Evolutionary conservation across 139 green algal species (phyloP).

Genomic region (Chlorella sp.): DNA sequence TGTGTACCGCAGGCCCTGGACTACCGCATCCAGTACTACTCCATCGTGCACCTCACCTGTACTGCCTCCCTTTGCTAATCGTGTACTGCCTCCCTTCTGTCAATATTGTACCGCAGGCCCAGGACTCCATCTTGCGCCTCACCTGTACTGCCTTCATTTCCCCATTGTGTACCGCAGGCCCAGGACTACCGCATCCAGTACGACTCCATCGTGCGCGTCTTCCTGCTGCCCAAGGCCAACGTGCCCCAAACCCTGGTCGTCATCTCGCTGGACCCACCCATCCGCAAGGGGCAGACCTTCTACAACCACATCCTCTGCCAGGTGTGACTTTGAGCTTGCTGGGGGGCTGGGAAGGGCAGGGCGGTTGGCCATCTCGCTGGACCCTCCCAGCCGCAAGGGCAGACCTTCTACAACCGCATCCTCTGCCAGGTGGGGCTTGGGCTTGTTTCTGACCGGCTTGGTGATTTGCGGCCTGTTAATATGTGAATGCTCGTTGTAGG

Average conservation of each 20-base stretch:
- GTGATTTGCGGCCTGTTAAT: too few relatives aligned
- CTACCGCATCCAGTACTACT: conserved; percentile 94
- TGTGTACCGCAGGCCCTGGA: conserved; percentile 79
- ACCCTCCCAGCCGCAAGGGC: conserved; percentile 94
- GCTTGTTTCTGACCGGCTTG: too few relatives aligned
- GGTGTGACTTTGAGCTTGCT: conserved; percentile 60
- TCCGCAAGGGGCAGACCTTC: conserved; percentile 96
- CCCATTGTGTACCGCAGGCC: conserved; percentile 54
- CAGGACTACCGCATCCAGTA: conserved; percentile 97
- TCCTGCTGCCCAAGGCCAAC: conserved; percentile 91
- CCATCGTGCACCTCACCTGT: conserved; percentile 74
- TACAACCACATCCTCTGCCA: conserved; percentile 94
- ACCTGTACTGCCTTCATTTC: too few relatives aligned
- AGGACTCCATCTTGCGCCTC: conserved; percentile 85
- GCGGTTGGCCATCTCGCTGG: conserved; percentile 80
- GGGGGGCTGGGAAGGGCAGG: not conserved
- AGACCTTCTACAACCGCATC: conserved; percentile 96
- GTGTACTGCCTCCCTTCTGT: too few relatives aligned
- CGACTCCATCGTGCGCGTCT: conserved; percentile 86
- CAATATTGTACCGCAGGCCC: conserved; percentile 73
- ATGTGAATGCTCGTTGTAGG: too few relatives aligned
- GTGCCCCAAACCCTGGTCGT: conserved; percentile 90
- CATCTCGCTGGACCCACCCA: conserved; percentile 92
- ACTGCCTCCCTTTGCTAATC: too few relatives aligned
- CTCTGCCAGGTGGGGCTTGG: conserved; percentile 84